Evolutionary conservation across 1,284 basidiomycete species (phyloP).

Genomic region (Moniliophthora roreri): DNA sequence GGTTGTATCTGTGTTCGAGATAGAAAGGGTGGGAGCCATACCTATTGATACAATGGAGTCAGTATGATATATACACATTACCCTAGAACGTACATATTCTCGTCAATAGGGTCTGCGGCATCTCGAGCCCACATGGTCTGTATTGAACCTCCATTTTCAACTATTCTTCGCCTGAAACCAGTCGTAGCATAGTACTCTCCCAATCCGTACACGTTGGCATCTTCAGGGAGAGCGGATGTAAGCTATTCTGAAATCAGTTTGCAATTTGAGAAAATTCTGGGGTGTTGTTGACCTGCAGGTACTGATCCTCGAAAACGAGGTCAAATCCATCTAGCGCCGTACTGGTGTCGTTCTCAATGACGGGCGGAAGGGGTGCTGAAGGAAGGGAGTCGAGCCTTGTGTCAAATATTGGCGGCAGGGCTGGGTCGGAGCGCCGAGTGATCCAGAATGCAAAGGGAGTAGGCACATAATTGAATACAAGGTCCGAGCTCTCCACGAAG

Average conservation of each 20-base stretch:
- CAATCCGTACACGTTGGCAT: slow-evolving; percentile 76
- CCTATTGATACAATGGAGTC: slow-evolving; percentile 25
- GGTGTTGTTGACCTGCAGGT: slow-evolving; percentile 30
- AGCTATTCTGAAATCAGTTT: slow-evolving; percentile 39
- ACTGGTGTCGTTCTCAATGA: slow-evolving; percentile 42
- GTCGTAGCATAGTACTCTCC: slow-evolving; percentile 72
- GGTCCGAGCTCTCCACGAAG: slow-evolving; percentile 45
- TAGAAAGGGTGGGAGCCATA: slow-evolving; percentile 76
- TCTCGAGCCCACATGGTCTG: slow-evolving; percentile 76
- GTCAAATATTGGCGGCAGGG: slow-evolving; percentile 68
- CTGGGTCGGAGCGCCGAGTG: slow-evolving; percentile 59
- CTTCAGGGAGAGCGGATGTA: slow-evolving; percentile 59
- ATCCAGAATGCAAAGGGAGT: slow-evolving; percentile 81
- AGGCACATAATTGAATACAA: slow-evolving; percentile 67
- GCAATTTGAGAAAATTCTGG: background rate
- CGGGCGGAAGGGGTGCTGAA: slow-evolving; percentile 49
- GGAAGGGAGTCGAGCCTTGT: slow-evolving; percentile 62
- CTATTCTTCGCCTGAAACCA: slow-evolving; percentile 64
- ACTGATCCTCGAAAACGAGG: slow-evolving; percentile 73
- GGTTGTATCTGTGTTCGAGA: slow-evolving; percentile 61
- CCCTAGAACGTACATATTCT: slow-evolving; percentile 49
- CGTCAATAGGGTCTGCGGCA: slow-evolving; percentile 54
- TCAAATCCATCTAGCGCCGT: slow-evolving; percentile 59
- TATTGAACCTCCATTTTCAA: slow-evolving; percentile 54
- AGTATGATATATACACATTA: background rate